These are phyloP conservation scores for Fraxinus latifolia DNA, from an alignment of 305 asterid genomes.

Conservation along the genomic window DNA sequence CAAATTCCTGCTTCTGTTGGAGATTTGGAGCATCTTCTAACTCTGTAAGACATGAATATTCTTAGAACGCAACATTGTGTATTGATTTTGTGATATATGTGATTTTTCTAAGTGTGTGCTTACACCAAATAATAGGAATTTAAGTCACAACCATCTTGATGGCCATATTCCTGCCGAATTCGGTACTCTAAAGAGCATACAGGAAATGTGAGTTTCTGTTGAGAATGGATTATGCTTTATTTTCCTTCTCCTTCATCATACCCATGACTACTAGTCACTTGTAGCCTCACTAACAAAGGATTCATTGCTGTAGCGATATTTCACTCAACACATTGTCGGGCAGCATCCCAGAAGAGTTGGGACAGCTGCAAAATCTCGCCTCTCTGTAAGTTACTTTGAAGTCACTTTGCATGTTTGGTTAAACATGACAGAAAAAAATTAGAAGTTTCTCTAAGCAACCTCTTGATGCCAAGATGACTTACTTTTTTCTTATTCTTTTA, in stretches of 20 bases:
- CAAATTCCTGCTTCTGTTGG: constrained; percentile 82
- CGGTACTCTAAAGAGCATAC: constrained; percentile 79
- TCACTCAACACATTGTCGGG: constrained; percentile 72
- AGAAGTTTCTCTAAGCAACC: background rate
- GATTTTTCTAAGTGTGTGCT: background rate
- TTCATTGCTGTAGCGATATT: constrained; percentile 51
- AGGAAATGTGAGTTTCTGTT: constrained; percentile 55
- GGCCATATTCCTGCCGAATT: constrained; percentile 80
- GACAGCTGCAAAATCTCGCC: constrained; percentile 82
- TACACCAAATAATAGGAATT: constrained; percentile 48
- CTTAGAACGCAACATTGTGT: background rate
- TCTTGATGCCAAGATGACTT: background rate
- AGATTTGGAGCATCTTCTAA: constrained; percentile 93
- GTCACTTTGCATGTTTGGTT: background rate
- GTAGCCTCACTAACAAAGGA: background rate
- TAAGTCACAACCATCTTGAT: constrained; percentile 63
- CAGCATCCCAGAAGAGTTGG: constrained; percentile 71
- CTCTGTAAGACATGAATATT: constrained; percentile 48
- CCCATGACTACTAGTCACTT: background rate
- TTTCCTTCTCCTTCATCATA: background rate
- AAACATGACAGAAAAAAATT: background rate
- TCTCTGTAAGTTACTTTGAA: constrained; percentile 57
- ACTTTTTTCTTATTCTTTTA: background rate
- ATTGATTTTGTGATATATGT: background rate
- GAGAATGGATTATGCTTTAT: background rate